Conservation (phyloP, 495 filamentous ascomycete genomes). For the Neurospora sp. region DNA sequence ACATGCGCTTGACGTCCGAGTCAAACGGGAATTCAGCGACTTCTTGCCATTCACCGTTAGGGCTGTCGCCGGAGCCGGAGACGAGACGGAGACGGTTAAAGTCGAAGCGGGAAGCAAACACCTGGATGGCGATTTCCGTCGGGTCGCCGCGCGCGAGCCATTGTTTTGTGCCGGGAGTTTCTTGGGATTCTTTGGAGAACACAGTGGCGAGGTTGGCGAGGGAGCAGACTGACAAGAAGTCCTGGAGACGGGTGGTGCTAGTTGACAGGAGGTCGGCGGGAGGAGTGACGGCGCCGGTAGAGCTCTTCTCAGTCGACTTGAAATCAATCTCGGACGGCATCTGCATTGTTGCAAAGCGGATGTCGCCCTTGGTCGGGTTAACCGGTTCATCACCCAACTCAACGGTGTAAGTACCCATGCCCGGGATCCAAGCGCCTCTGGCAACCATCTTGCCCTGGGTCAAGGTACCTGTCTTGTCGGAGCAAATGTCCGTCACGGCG, state of each 20-base stretch:
- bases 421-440: conserved; percentile 69
- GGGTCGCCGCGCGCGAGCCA: conserved; percentile 75
- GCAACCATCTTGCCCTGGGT: conserved; percentile 70
- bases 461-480: conserved; percentile 77
- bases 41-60: conserved; percentile 26
- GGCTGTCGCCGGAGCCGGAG: conserved; percentile 44
- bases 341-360: conserved; percentile 11
- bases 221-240: conserved; percentile 24
- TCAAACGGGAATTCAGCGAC: conserved; percentile 73
- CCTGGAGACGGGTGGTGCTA: conserved; percentile 15
- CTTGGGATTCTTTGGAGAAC: conserved; percentile 29
- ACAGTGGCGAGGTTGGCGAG: conserved; percentile 31
- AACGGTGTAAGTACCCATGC: conserved; percentile 46
- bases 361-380: conserved; percentile 20
- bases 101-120: conserved; percentile 64
- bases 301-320: conserved; percentile 1
- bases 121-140: conserved; percentile 74
- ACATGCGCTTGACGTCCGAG: conserved; percentile 74
- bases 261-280: conserved; percentile 4
- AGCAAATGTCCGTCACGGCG: conserved; percentile 79
- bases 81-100: conserved; percentile 41
- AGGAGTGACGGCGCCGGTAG: too few relatives aligned
- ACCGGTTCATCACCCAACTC: conserved; percentile 41
- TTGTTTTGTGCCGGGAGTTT: background rate
- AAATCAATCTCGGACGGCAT: conserved; percentile 20